Evolutionary conservation across 2,329 filamentous ascomycete species (phyloP).

Genomic region (Hypomyces rosellus): DNA sequence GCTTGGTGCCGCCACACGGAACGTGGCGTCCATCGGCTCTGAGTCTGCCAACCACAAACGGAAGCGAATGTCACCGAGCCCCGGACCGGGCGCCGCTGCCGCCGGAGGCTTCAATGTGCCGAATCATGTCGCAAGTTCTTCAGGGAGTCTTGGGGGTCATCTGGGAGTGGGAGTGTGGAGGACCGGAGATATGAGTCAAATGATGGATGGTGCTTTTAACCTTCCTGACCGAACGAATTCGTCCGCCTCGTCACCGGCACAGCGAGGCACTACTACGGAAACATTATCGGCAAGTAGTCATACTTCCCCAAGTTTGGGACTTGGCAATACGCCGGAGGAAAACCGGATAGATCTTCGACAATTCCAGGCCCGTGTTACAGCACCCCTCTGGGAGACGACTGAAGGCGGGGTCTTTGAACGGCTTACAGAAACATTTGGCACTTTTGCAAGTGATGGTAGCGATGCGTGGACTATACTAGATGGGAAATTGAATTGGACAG

Average conservation of each 20-base stretch:
- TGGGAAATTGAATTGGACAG: slow-evolving; percentile 21
- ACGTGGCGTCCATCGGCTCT: slow-evolving; percentile 17
- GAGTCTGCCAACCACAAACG: slow-evolving; percentile 25
- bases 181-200: slow-evolving; percentile 1
- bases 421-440: slow-evolving; percentile 20
- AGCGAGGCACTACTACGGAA: slow-evolving; percentile 17
- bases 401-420: slow-evolving; percentile 26
- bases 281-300: slow-evolving; percentile 23
- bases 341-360: slow-evolving; percentile 28
- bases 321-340: slow-evolving; percentile 32
- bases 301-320: slow-evolving; percentile 24
- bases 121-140: not conserved
- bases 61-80: slow-evolving; percentile 24
- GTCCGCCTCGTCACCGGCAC: slow-evolving; percentile 26
- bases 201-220: slow-evolving; percentile 8
- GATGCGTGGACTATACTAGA: slow-evolving; percentile 26
- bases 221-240: slow-evolving; percentile 29
- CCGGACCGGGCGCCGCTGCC: slow-evolving; percentile 14
- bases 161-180: not conserved
- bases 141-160: not conserved
- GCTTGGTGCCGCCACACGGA: slow-evolving; percentile 28
- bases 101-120: not conserved
- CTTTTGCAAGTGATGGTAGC: slow-evolving; percentile 17
- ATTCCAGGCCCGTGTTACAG: slow-evolving; percentile 26
- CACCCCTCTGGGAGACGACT: slow-evolving; percentile 25